Base-by-base conservation (phyloP, 2,329 filamentous ascomycete species). In the Fusarium pseudonygamai region DNA sequence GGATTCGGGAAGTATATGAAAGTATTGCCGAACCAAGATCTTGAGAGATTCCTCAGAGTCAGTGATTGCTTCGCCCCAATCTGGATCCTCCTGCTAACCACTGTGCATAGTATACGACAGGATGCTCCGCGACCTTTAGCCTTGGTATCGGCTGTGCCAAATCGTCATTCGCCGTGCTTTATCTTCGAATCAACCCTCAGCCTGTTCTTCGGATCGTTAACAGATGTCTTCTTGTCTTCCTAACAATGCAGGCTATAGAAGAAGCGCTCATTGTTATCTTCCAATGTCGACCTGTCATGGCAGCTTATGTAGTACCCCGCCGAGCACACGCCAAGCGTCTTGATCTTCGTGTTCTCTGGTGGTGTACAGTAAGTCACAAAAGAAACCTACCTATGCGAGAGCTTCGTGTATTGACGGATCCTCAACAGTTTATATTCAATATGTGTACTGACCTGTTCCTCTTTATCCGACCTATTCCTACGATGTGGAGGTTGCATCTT, bases 381-480 rank as follows among this genome's bases (percentile, higher is more conserved):
- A 11, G 24, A n/a, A 12, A 8, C 10, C 1, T 16, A 8, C 10
- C 1, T 16, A 16, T 28, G 32, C 18, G n/a, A 9, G 16, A 20
- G 22, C 4, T 39, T 28, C 16, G 20, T 22, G 45, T 39, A 61
- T 43, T 32, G 5, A 30, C 20, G 4, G 16, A 6, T 5, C 4
- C n/a, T 22, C 12, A 26, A 22, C 46, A 79, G 77, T 79, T 78
- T 42, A 78, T 75, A 34, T 79, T 83, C 71, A 83, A 83, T 69
- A 72, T 84, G 39, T 68, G 75, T 16, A 83, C 81, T 40, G 81
- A 83, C 57, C 72, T 84, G 50, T 72, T 81, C 32, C 71, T 84
- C 13, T 82, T 83, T 60, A 70, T 81, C 22, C 79, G 83, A 45
- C 82, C 82, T 7, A 81, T 84, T 20, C 82, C 82, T 2, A 76